Base-by-base conservation (phyloP, 495 filamentous ascomycete species). In the Alectoria sarmentosa region DNA sequence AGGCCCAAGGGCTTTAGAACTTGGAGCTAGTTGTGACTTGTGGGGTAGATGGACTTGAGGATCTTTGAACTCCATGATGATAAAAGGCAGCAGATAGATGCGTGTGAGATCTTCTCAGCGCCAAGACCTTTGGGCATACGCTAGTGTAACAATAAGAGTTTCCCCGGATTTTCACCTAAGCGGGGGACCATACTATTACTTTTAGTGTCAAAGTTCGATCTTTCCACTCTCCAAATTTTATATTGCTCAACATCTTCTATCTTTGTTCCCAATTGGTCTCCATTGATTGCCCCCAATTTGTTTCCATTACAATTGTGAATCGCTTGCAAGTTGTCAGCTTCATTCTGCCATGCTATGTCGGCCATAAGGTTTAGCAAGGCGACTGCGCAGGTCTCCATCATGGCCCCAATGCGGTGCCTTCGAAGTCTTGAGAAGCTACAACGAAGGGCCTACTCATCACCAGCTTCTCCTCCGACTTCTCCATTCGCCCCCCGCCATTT, bases 401-500 rank as follows among this genome's bases (percentile, higher is more conserved):
- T 65, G 57, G 41, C 63, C 23, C 48, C 34, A 23, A 42, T 46
- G 19, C 57, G 58, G n/a, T 60, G 30, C 28, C 34, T 54, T 42
- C 63, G 36, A 65, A 60, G 63, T 32, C 13, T 42, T 34, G 15
- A 38, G 46, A 60, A 61, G 26, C 36, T 52, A 28, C 57, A 55
- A 32, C 34, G 54, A 28, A 61, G 65, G 32, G 21, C 52, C 36
- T 64, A 46, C 48, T 59, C 66, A 14, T 19, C 68, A 34, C 42
- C 66, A 3, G 21, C 67, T 13, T 66, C 63, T 21, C 66, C 72
- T 15, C 66, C 42, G 21, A 65, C 76, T 62, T 80, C 79, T 10
- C 80, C 78, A 13, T 82, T 79, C 64, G 77, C 80, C 23, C 89
- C 88, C 57, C 86, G 90, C 36, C 94, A 97, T 80, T 82, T 98